phyloP scores from a whole-genome alignment of 225 moss, liverwort and hornwort species.

The Ulota crispa region DNA sequence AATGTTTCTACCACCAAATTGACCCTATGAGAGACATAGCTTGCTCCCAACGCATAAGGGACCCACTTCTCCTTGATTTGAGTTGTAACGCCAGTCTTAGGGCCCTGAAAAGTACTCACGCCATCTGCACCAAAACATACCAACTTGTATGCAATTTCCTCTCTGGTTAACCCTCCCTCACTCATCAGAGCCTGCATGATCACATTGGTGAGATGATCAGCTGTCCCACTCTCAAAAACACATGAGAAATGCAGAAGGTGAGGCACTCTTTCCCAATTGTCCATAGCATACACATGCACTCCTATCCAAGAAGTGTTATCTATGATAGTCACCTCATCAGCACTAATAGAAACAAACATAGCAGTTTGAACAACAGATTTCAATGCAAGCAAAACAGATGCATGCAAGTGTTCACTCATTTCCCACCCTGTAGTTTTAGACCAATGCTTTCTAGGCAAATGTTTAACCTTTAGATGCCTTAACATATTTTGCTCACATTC shows the following conservation, averaged over 20 bases:
- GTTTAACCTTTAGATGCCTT: no score
- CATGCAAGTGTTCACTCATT: background rate
- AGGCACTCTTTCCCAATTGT: accelerated
- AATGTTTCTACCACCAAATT: background rate
- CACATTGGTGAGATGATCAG: background rate
- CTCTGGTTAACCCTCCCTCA: background rate
- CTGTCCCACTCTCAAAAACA: background rate
- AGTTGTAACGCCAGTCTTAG: no score
- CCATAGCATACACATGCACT: background rate
- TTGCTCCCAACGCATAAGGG: background rate
- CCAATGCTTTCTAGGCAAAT: no score
- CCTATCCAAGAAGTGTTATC: background rate
- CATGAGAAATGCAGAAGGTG: background rate
- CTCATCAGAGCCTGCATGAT: background rate
- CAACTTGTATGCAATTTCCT: background rate
- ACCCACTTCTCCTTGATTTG: no score
- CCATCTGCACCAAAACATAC: background rate
- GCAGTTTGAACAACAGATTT: background rate
- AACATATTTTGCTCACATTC: no score
- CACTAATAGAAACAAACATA: background rate
- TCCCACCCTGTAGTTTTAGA: background rate
- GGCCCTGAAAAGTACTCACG: no score
- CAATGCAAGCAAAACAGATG: background rate
- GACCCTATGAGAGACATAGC: background rate
- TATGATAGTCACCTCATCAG: background rate